Evolutionary conservation across 176 grass and related monocot species (phyloP).

Genomic region (Carex myosuroides): DNA sequence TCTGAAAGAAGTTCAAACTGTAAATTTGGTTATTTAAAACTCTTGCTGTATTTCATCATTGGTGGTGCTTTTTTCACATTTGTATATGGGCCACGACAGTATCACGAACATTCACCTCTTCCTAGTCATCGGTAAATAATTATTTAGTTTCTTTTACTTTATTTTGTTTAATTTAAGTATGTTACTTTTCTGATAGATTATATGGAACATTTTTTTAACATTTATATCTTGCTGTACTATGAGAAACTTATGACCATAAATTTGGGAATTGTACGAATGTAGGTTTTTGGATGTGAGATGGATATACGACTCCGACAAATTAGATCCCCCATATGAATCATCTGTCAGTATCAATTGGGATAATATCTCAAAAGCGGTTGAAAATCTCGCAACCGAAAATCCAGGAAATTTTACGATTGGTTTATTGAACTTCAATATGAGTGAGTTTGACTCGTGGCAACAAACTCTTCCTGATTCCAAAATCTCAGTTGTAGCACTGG

Average conservation of each 20-base stretch:
- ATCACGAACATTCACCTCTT: constrained; percentile 7
- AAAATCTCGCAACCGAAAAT: background rate
- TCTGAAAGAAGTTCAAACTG: constrained; percentile 28
- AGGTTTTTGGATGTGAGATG: constrained; percentile 34
- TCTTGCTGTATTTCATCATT: constrained; percentile 27
- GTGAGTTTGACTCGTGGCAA: constrained; percentile 38
- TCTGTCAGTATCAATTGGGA: constrained; percentile 36
- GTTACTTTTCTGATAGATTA: background rate
- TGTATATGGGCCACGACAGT: constrained; percentile 2
- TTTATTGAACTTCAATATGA: constrained; percentile 60
- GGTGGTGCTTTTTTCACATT: constrained; percentile 29
- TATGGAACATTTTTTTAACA: background rate
- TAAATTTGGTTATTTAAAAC: constrained; percentile 31
- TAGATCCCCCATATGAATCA: constrained; percentile 27
- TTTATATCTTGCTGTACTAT: background rate
- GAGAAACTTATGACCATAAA: background rate
- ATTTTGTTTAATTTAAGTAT: background rate
- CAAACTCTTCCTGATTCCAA: constrained; percentile 9
- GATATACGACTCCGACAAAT: constrained; percentile 20
- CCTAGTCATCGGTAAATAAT: constrained; percentile 3
- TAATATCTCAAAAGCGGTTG: constrained; percentile 16
- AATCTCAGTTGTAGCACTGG: constrained; percentile 24
- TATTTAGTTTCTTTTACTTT: background rate
- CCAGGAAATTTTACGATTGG: constrained; percentile 26
- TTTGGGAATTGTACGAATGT: background rate